Conservation (phyloP, 1,284 basidiomycete species). For the Caloboletus inedulis region DNA sequence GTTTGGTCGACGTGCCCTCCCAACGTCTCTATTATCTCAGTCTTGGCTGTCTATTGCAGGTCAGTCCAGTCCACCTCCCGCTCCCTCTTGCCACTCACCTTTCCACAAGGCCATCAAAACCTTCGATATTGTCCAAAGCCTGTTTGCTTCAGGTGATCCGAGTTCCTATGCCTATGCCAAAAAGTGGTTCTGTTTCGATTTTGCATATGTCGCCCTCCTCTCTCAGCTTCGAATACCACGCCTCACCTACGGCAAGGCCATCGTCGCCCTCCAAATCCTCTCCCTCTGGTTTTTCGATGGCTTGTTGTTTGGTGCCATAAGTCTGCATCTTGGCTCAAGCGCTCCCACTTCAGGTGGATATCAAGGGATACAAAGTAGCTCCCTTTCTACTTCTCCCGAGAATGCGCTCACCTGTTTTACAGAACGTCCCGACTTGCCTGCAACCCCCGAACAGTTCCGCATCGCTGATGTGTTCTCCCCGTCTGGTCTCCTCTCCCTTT, state of each 20-base stretch:
- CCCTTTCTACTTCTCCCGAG: background rate
- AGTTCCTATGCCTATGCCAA: slow-evolving; percentile 43
- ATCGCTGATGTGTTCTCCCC: slow-evolving; percentile 46
- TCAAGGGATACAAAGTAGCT: slow-evolving; percentile 32
- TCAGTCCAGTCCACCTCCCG: slow-evolving; percentile 14
- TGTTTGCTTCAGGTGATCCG: slow-evolving; percentile 42
- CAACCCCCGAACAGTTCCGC: slow-evolving; percentile 44
- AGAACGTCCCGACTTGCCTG: slow-evolving; percentile 40
- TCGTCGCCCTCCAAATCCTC: slow-evolving; percentile 57
- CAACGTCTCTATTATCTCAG: slow-evolving; percentile 58
- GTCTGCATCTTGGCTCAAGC: slow-evolving; percentile 39
- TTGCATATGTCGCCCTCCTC: slow-evolving; percentile 57
- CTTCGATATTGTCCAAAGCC: slow-evolving; percentile 55
- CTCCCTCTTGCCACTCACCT: slow-evolving; percentile 5
- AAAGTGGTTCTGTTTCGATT: slow-evolving; percentile 74
- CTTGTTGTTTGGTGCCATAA: slow-evolving; percentile 68
- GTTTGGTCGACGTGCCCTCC: slow-evolving; percentile 53
- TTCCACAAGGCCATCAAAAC: slow-evolving; percentile 46
- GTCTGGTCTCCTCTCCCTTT: slow-evolving; percentile 46
- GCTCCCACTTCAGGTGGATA: slow-evolving; percentile 21
- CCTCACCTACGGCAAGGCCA: slow-evolving; percentile 63
- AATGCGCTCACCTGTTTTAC: slow-evolving; percentile 10
- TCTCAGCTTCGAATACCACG: slow-evolving; percentile 74
- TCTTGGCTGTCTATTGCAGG: slow-evolving; percentile 53
- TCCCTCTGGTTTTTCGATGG: slow-evolving; percentile 62